Base-by-base conservation (phyloP, 1,139 yeast species). In the Kodamaea ohmeri region DNA sequence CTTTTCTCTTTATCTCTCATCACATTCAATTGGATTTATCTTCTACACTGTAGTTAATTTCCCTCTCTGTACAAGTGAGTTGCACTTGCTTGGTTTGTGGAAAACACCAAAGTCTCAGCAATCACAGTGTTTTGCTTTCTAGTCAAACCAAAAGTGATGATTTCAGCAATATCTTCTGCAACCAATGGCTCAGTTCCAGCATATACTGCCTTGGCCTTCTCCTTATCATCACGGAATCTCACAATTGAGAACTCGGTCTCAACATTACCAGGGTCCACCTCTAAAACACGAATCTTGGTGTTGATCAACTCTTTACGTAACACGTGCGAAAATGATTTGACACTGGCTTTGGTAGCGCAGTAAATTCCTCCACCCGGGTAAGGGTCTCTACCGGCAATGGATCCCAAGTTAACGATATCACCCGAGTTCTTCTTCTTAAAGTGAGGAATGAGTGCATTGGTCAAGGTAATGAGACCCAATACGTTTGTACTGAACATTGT, bases 301-400 rank as follows among this genome's bases (percentile, higher is more conserved):
- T 71, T 67, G 47, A 86, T 78, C 55, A 81, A 69, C 60, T 88
- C 96, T 61, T 84, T 84, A 60, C 96, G 76, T 61, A 87, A 70
- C 4, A 86, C 73, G 35, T 80, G 80, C 15, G 90, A 74, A 58
- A 88, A 88, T 0, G 89, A 83, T 47, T 80, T 75, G 22, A 88
- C 78, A 15, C 92, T 87, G 30, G 89, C 86, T 62, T 88, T 88
- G 36, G 92, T 78, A n/a, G 95, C 84, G 65, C 96, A 87, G 65
- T 88, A 88, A 48, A 88, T 81, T 8, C 87, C 78, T 33, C 95
- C 96, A 37, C 83, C 88, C 25, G 94, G 90, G 62, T 88, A 87
- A 0, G 92, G 80, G 42, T 86, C 95, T 53, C 86, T 73, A 24
- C 96, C 96, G 12, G 96, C 96, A 58, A 87, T 83, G 2, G 95